phyloP scores from a whole-genome alignment of 2,329 filamentous ascomycete species.

The Pseudocercospora macadamiae region DNA sequence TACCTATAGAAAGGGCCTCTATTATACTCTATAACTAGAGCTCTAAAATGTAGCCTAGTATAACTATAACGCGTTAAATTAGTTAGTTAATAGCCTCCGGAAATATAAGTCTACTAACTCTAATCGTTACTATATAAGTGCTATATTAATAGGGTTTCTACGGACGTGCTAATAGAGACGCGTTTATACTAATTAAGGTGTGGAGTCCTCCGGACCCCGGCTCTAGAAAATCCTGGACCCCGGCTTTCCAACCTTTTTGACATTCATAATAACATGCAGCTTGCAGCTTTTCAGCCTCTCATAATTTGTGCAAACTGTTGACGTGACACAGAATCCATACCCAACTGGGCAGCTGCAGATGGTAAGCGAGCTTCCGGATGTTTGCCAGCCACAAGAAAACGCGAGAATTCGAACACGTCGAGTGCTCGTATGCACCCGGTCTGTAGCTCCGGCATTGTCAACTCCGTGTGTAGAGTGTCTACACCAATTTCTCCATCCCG shows the following conservation, averaged over 20 bases:
- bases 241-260: neutral
- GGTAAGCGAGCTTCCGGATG: neutral
- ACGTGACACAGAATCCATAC: neutral
- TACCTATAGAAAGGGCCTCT: neutral
- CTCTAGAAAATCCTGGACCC: neutral
- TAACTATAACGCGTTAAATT: neutral
- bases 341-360: conserved; percentile 1
- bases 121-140: neutral
- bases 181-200: neutral
- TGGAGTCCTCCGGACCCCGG: neutral
- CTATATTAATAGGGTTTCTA: neutral
- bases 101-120: neutral
- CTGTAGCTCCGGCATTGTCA: neutral
- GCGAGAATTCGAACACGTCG: neutral
- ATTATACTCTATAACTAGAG: neutral
- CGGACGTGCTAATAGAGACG: neutral
- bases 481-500: neutral
- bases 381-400: conserved; percentile 4
- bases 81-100: neutral
- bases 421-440: neutral
- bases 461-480: neutral
- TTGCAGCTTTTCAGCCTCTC: too few relatives aligned
- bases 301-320: too few relatives aligned
- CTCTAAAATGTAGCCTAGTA: neutral
- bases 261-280: neutral